Evolutionary conservation across 148 eudicot species (phyloP).

Genomic region (Vaccinium myrtillus): DNA sequence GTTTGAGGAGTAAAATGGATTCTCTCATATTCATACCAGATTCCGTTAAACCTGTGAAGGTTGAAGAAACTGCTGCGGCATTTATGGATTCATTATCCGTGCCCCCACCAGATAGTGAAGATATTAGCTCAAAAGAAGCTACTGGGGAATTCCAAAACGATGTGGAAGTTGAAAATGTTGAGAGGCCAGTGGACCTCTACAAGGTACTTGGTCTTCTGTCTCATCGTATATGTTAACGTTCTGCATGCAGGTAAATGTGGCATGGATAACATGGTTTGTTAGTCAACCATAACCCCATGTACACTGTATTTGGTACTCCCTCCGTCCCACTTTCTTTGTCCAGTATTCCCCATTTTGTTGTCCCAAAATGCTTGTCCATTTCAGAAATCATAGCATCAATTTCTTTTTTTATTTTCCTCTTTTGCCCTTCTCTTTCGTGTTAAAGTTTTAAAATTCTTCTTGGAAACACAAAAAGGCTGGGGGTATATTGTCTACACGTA

Average conservation of each 20-base stretch:
- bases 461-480: too few relatives aligned
- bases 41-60: constrained; percentile 37
- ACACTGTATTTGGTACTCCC: neutral
- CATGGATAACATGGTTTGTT: neutral
- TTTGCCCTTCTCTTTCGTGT: too few relatives aligned
- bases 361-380: too few relatives aligned
- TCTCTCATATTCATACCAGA: constrained; percentile 70
- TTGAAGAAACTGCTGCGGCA: constrained; percentile 31
- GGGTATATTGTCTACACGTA: too few relatives aligned
- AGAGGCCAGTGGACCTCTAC: constrained; percentile 93
- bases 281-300: neutral
- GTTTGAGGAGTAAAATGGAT: constrained; percentile 82
- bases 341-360: too few relatives aligned
- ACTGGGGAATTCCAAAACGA: constrained; percentile 35
- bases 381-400: too few relatives aligned
- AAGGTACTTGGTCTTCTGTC: constrained; percentile 47
- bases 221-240: neutral
- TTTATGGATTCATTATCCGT: constrained; percentile 21
- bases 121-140: constrained; percentile 34
- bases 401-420: too few relatives aligned
- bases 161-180: constrained; percentile 76
- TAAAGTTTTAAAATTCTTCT: too few relatives aligned
- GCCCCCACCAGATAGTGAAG: constrained; percentile 23
- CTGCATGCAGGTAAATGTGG: neutral
- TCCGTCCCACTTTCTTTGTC: too few relatives aligned